Conservation (phyloP, 306 rosid species). For the Quercus bicolor region DNA sequence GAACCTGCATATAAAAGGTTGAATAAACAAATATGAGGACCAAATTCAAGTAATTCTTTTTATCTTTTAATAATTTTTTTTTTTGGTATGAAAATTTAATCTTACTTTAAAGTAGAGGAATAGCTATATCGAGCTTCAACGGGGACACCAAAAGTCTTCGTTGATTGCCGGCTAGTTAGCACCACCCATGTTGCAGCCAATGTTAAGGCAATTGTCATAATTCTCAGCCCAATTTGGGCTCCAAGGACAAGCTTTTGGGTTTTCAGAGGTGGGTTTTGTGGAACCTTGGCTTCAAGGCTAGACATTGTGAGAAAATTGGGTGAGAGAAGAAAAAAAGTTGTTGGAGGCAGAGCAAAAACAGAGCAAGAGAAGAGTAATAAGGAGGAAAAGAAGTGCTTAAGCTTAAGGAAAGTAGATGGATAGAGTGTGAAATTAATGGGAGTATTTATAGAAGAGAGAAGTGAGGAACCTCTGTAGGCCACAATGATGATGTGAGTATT, state of each 20-base stretch:
- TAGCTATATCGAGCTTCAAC: conserved; percentile 43
- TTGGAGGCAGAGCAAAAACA: background rate
- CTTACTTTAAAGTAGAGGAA: conserved; percentile 36
- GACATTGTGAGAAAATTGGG: conserved; percentile 22
- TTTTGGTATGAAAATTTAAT: no score
- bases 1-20: conserved; percentile 33
- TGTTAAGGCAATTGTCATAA: conserved; percentile 19
- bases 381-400: background rate
- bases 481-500: background rate
- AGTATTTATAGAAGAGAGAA: conserved; percentile 32
- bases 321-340: background rate
- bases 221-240: conserved; percentile 38
- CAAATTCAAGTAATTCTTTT: background rate
- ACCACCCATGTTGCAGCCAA: conserved; percentile 37
- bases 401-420: conserved; percentile 8
- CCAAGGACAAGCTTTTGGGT: conserved; percentile 17
- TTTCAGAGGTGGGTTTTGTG: conserved; percentile 20
- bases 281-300: conserved; percentile 23
- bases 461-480: conserved; percentile 10
- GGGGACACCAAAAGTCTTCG: conserved; percentile 25
- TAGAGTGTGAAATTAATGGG: conserved; percentile 16
- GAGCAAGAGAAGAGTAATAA: background rate
- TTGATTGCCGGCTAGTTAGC: conserved; percentile 39
- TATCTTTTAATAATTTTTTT: no score
- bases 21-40: background rate